Evolutionary conservation across 2,329 filamentous ascomycete species (phyloP), one percentile per base, ranked within the genome.

Genomic region (Aureobasidium sp.): DNA sequence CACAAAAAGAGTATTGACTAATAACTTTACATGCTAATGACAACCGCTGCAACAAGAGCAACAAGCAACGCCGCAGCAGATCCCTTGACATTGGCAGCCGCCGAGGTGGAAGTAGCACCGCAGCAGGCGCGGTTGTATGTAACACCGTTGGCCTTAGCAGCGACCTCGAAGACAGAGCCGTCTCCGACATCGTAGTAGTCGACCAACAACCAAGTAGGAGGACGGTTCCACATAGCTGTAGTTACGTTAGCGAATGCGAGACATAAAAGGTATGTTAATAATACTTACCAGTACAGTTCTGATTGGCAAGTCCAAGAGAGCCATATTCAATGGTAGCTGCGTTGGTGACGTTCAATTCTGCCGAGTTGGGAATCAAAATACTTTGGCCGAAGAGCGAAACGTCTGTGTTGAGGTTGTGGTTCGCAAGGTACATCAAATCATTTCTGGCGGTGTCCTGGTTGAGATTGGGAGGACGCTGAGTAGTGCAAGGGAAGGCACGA

Each of bases 351-450:
- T 90, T 90, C 62, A 93, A 76, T 44, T 86, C 72, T 5, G 85
- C 83, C 0, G 85, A 84, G 63, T 89, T 88, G 0, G 90, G 90
- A 13, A 94, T 86, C 8, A 92, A 77, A 50, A 94, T 72, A 24
- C 81, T 77, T 17, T 82, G 71, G 34, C 84, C 84, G 2, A 86
- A 83, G 39, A 95, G 75, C 59, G 82, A 82, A 65, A 96, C 83
- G 67, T 92, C 82, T 63, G 87, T 82, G 73, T 96, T 96, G 63
- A 96, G 81, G 72, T 97, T 97, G 78, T 97, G 92, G 75, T 97
- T 97, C 69, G 88, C 83, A 70, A 96, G 81, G 72, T 92, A 95
- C 75, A 96, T 80, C 47, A 86, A 82, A 34, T 86, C 79, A 63
- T 79, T 77, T 0, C 71, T 71, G 17, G 73, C 72, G 2, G 83